A percentile compares a stretch with the other conserved stretches of the same genome.
These are phyloP conservation scores for Millerozyma miso DNA, from an alignment of 805 yeast species.

Conservation along the genomic window DNA sequence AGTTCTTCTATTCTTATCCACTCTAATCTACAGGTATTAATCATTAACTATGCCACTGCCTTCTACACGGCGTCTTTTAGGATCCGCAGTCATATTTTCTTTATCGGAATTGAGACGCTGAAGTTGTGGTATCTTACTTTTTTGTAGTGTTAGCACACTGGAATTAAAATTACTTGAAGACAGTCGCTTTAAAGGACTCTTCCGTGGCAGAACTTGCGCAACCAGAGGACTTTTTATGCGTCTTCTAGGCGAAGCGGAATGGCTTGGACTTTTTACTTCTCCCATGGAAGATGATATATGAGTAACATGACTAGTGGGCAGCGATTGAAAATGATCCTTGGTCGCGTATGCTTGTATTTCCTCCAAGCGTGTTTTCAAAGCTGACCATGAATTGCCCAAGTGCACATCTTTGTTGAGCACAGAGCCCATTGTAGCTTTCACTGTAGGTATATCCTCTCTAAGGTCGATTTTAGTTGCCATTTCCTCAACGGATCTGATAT, in stretches of 20 bases:
- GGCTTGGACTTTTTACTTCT: neutral
- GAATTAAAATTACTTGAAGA: neutral
- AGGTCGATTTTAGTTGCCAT: neutral
- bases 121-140: constrained; percentile 2
- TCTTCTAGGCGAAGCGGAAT: neutral
- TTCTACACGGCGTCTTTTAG: constrained; percentile 8
- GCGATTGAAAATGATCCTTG: neutral
- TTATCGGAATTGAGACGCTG: neutral
- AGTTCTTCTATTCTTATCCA: neutral
- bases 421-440: neutral
- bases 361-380: neutral
- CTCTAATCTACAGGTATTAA: neutral
- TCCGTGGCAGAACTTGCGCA: constrained; percentile 3
- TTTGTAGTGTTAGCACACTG: constrained; percentile 1
- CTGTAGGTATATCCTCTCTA: neutral
- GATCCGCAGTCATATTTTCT: constrained; percentile 2
- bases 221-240: neutral
- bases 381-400: neutral
- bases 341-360: neutral
- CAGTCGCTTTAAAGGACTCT: constrained; percentile 4
- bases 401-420: neutral
- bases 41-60: neutral
- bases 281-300: neutral
- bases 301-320: neutral
- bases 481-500: constrained; percentile 1